Percentiles rank a stretch among this genome's conserved stretches.
Evolutionary conservation across 768 basidiomycete genomes (phyloP).

Genomic region (Ephemerocybe angulata): DNA sequence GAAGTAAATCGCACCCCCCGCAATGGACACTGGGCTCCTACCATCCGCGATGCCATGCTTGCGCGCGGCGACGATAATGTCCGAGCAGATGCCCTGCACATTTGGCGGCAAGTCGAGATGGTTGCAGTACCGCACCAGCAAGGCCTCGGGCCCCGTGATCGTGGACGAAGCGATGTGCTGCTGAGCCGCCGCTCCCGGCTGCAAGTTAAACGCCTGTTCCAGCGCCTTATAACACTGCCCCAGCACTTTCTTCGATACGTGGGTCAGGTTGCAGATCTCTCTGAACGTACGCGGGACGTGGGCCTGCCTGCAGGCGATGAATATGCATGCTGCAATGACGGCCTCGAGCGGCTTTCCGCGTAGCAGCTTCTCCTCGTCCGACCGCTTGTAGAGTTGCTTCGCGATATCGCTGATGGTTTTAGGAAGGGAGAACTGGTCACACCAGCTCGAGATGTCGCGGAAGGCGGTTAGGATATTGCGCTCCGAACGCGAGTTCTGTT

Average conservation of each 20-base stretch:
- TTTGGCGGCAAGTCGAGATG: slow-evolving; percentile 82
- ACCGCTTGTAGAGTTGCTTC: slow-evolving; percentile 95
- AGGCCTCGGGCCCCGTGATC: slow-evolving; percentile 72
- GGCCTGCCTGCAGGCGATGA: slow-evolving; percentile 93
- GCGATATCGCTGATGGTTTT: slow-evolving; percentile 94
- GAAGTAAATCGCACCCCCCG: slow-evolving; percentile 95
- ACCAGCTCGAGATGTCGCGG: slow-evolving; percentile 89
- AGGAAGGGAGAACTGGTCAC: slow-evolving; percentile 91
- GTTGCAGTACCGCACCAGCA: slow-evolving; percentile 92
- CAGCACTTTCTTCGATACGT: slow-evolving; percentile 91
- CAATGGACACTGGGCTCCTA: slow-evolving; percentile 94
- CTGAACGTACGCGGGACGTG: slow-evolving; percentile 95
- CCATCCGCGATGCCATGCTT: slow-evolving; percentile 89
- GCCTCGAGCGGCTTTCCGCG: slow-evolving; percentile 90
- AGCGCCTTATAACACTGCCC: slow-evolving; percentile 92
- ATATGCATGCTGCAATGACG: slow-evolving; percentile 95
- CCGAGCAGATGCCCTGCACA: slow-evolving; percentile 77
- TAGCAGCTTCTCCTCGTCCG: slow-evolving; percentile 91
- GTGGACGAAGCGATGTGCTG: slow-evolving; percentile 41
- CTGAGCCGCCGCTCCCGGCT: slow-evolving; percentile 69
- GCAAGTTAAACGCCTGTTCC: slow-evolving; percentile 84
- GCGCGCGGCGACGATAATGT: slow-evolving; percentile 78
- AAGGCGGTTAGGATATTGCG: slow-evolving; percentile 86
- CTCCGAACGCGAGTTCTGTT: slow-evolving; percentile 74
- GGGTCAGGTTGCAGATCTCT: slow-evolving; percentile 90